Percentiles rank a stretch among this genome's conserved stretches.
phyloP scores from a whole-genome alignment of 805 yeast species.

The Ogataea salicorniae region DNA sequence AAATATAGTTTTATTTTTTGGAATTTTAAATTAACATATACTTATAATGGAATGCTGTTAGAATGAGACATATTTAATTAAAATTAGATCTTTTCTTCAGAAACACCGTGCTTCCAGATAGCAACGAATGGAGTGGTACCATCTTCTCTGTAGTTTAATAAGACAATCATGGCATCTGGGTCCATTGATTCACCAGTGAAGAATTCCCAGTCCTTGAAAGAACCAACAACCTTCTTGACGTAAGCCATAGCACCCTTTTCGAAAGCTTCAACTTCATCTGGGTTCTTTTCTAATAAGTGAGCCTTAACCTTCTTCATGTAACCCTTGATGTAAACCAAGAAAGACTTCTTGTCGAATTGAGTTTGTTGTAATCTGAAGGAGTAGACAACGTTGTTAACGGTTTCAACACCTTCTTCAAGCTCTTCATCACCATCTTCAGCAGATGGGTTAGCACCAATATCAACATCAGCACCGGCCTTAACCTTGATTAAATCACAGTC shows the following conservation, averaged over 20 bases:
- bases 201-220: slow-evolving; percentile 99
- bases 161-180: slow-evolving; percentile 98
- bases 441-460: slow-evolving; percentile 99
- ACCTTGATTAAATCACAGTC: slow-evolving; percentile 91
- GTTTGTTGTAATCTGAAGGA: slow-evolving; percentile 98
- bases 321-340: slow-evolving; percentile 93
- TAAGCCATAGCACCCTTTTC: slow-evolving; percentile 97
- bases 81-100: slow-evolving; percentile 79
- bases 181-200: slow-evolving; percentile 99
- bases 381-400: slow-evolving; percentile 97
- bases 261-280: slow-evolving; percentile 81
- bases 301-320: slow-evolving; percentile 98
- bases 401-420: slow-evolving; percentile 77
- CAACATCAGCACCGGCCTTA: slow-evolving; percentile 81
- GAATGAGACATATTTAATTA: not conserved
- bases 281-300: slow-evolving; percentile 80
- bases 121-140: slow-evolving; percentile 97
- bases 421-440: slow-evolving; percentile 91
- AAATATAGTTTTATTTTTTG: not conserved
- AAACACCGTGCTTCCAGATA: slow-evolving; percentile 98
- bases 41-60: too few relatives aligned
- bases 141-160: slow-evolving; percentile 99
- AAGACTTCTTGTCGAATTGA: slow-evolving; percentile 95
- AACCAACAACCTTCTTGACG: slow-evolving; percentile 91
- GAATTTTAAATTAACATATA: not conserved